Evolutionary conservation across 805 yeast genomes (phyloP), one percentile per base, ranked within the genome.

Genomic region (Hanseniaspora vineae): DNA sequence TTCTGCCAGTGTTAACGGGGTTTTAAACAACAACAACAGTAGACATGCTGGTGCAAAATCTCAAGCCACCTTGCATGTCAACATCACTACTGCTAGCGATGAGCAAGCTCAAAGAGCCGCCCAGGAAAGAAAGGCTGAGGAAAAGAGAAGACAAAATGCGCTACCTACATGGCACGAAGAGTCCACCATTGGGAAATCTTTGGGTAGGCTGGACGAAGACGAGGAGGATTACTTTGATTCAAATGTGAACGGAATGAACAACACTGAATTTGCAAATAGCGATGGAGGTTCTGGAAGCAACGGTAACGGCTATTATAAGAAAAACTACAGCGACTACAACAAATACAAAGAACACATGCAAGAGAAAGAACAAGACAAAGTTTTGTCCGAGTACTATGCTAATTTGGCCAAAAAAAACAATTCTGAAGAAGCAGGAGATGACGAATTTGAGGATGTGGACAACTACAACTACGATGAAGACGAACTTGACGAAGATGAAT

Each of bases 141-240:
- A 78, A 76, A 64, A 81, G 75, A 63, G 89, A 63, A 81, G 84
- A 59, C 96, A 90, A 64, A 92, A 92, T 61, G 96, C 96, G 3
- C 72, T 92, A 54, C 99, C 99, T 8, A 81, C 92, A 31, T 92
- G 99, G 99, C 96, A 92, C 61, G 78, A 83, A 53, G 81, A 82
- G 55, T 79, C 90, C 59, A 89, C 99, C 0, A 90, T 90, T 54
- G 96, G 95, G 43, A 72, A 80, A 54, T 65, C 73, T 13, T 62
- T 77, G 50, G 84, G 81, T 49, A 73, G 69, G 52, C 56, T 78
- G 50, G 81, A 66, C 42, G 78, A 70, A 35, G 82, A 75, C 47
- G 69, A 66, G 42, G 65, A 58, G 31, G 60, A 51, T 31, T 6
- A 43, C 29, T 46, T 42, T 20, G 17, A 42, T 32, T 32, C 37